Base-by-base conservation (phyloP, 805 yeast species). In the Kuraishia cidri region DNA sequence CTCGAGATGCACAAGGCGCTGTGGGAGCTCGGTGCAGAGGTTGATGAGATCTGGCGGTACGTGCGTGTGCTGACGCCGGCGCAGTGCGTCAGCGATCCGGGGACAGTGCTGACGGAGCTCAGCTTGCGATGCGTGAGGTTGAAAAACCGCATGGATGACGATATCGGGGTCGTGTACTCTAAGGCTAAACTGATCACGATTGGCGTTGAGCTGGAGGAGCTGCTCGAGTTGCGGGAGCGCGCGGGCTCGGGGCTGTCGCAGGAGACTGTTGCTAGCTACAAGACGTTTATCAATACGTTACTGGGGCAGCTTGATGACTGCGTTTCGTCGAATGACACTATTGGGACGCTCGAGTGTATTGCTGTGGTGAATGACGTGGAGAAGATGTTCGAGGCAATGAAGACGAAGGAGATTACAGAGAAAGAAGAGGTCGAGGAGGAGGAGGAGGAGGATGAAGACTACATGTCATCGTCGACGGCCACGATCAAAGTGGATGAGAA, bases 301-400 rank as follows among this genome's bases (percentile, higher is more conserved):
- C 54, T 79, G 17, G 64, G 62, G 30, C 86, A 79, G 44, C 55
- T 79, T 37, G 73, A 75, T 35, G 57, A 54, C 11, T 72, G 81
- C 3, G 68, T 75, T 6, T 64, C 62, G 5, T 48, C 56, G 11
- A 69, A 71, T 22, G 82, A 79, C 44, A 63, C 67, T 13, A 67
- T 70, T 26, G 70, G 70, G 9, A 74, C 76, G 35, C 68, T 73
- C 55, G 86, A 80, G 46, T 79, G 85, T 42, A 60, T 79, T 34
- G 73, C 75, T 0, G 77, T 78, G 20, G 73, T 80, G 19, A 66
- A 66, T 37, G 87, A 79, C 42, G 77, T 80, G 54, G 87, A 79
- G 45, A 69, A 75, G 42, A 80, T 80, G 86, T 79, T 76, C 49
- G 79, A 75, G 29, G 67, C 74, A 0, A 63, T 70, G 54, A 58